Percentiles rank a stretch among this genome's conserved stretches.
Evolutionary conservation across 140 eudicot genomes (phyloP).

Genomic region (Oenanthe javanica): DNA sequence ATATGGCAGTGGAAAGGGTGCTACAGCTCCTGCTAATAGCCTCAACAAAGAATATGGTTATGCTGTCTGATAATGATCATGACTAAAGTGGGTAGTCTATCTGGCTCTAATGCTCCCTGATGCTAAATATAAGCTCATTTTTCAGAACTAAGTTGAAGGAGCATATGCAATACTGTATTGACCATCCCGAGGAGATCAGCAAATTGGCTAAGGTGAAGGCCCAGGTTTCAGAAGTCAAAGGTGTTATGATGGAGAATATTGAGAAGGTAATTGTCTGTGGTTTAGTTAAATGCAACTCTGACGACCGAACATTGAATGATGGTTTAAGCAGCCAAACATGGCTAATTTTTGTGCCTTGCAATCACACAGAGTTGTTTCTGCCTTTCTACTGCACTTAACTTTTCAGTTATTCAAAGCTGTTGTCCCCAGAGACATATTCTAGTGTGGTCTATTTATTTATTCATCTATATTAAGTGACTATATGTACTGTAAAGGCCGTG

Average conservation of each 20-base stretch:
- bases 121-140: not conserved
- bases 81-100: not conserved
- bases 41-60: conserved; percentile 40
- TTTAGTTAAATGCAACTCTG: not conserved
- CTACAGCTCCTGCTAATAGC: conserved; percentile 37
- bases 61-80: not conserved
- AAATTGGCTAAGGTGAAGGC: conserved; percentile 40
- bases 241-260: conserved; percentile 49
- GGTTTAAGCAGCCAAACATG: not conserved
- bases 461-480: not conserved
- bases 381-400: not conserved
- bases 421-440: not conserved
- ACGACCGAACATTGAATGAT: not conserved
- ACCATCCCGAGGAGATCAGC: conserved; percentile 45
- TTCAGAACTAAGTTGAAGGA: conserved; percentile 38
- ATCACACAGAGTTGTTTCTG: not conserved
- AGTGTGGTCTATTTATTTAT: not conserved
- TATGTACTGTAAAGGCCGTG: not conserved
- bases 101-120: not conserved
- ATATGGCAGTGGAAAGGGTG: conserved; percentile 43
- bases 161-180: conserved; percentile 35
- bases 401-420: not conserved
- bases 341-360: not conserved
- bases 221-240: conserved; percentile 49
- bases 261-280: conserved; percentile 28